Evolutionary conservation across 257 asterid species (phyloP).

Genomic region (Solanum dulcamara): DNA sequence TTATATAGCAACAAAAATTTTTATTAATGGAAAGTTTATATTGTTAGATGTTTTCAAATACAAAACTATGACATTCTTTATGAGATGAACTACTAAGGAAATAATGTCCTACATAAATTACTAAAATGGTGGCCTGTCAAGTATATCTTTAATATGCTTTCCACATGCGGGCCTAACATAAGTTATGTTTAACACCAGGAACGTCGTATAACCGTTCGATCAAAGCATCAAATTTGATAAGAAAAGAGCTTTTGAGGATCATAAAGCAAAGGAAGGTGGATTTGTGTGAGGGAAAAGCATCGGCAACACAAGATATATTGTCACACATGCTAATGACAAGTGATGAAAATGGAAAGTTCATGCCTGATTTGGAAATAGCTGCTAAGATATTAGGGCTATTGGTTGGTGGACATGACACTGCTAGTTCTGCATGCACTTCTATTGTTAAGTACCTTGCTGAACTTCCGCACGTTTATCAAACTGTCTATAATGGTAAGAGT

Average conservation of each 20-base stretch:
- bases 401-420: slow-evolving; percentile 54
- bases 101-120: not conserved
- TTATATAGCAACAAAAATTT: not conserved
- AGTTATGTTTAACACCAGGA: not conserved
- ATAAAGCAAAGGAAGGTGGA: slow-evolving; percentile 33
- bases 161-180: fast-evolving
- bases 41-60: not conserved
- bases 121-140: not conserved
- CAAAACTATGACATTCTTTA: not conserved
- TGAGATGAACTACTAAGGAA: fast-evolving
- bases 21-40: not conserved
- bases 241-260: slow-evolving; percentile 29
- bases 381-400: slow-evolving; percentile 42
- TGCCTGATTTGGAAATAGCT: slow-evolving; percentile 39
- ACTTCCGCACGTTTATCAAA: slow-evolving; percentile 39
- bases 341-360: slow-evolving; percentile 41
- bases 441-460: slow-evolving; percentile 51
- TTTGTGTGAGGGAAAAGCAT: slow-evolving; percentile 33
- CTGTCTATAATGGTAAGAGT: slow-evolving; percentile 38
- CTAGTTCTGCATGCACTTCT: slow-evolving; percentile 47
- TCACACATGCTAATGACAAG: slow-evolving; percentile 45
- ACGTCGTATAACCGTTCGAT: slow-evolving; percentile 36
- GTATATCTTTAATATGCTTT: not conserved
- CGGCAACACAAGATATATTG: slow-evolving; percentile 45
- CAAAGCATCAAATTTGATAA: slow-evolving; percentile 36